Base-by-base conservation (phyloP, 352 stramenopile species). In the Saprolegnia parasitica region DNA sequence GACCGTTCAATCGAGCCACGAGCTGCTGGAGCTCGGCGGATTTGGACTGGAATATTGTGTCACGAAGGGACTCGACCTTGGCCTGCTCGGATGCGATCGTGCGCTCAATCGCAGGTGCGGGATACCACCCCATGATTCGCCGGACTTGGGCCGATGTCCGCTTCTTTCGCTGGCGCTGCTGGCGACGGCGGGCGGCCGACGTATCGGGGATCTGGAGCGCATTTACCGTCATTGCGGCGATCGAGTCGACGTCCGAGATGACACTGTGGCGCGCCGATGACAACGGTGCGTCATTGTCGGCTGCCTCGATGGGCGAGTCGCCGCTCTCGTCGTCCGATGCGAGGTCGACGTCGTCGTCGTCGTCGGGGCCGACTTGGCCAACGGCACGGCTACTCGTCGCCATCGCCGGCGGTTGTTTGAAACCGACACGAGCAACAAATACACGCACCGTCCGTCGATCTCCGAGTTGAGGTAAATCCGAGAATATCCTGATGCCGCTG, bases 61-160 rank as follows among this genome's bases (percentile, higher is more conserved):
- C 63, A 8, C 63, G 63, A 20, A 37, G 42, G 9, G n/a, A 32
- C n/a, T n/a, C 46, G 9, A 40, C 26, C 20, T 21, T 18, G 11
- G 63, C 46, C 26, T 70, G 29, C 5, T 70, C 63, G 8, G 35
- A 10, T 37, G 39, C 20, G 10, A 62, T 6, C 39, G 50, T 56
- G 20, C 63, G 15, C n/a, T 61, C 42, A 62, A 70, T 42, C 16
- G 4, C 37, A 9, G 10, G 8, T 20, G 50, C 8, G 20, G 61
- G 61, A 8, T 70, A 70, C 63, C 63, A 70, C 10, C 63, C 63
- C 39, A 70, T 55, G 35, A 70, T 70, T 18, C 32, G 24, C 37
- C 61, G 63, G 29, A 70, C 50, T 23, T 70, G 63, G 11, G 35
- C 35, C 16, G 10, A 10, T 9, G 32, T 70, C 6, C 63, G 49